Percentiles rank a stretch among this genome's conserved stretches.
phyloP scores from a whole-genome alignment of 371 early-diverging fungal species.

The Enterospora canceri region DNA sequence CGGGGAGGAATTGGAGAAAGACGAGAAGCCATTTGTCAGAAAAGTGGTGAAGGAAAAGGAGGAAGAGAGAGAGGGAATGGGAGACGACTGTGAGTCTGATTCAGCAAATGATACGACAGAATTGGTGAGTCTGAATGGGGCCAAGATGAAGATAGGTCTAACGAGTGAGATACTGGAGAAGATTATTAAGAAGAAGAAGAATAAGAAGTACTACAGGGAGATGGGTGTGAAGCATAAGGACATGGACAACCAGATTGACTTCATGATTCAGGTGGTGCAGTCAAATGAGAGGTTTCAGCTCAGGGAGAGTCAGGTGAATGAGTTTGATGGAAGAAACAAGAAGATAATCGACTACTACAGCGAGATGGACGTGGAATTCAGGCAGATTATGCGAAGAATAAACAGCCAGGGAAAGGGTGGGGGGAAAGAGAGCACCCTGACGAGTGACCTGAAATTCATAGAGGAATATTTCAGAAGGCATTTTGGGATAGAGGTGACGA shows the following conservation, averaged over 20 bases:
- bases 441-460: not conserved
- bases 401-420: not conserved
- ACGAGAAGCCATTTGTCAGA: too few species aligned
- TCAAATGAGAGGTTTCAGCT: not conserved
- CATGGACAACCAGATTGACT: not conserved
- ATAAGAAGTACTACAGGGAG: not conserved
- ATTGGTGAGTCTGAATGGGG: not conserved
- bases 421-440: not conserved
- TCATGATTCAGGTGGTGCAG: not conserved
- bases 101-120: not conserved
- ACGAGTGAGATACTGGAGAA: not conserved
- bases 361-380: not conserved
- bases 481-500: not conserved
- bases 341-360: not conserved
- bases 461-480: not conserved
- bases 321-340: not conserved
- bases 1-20: too few species aligned
- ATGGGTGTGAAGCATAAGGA: not conserved
- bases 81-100: not conserved
- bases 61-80: not conserved
- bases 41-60: too few species aligned
- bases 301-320: not conserved
- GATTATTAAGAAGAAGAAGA: not conserved
- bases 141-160: not conserved
- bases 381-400: not conserved